These are phyloP conservation scores for Fusarium austroafricanum DNA, from an alignment of 2,329 filamentous ascomycete species.

Conservation along the genomic window DNA sequence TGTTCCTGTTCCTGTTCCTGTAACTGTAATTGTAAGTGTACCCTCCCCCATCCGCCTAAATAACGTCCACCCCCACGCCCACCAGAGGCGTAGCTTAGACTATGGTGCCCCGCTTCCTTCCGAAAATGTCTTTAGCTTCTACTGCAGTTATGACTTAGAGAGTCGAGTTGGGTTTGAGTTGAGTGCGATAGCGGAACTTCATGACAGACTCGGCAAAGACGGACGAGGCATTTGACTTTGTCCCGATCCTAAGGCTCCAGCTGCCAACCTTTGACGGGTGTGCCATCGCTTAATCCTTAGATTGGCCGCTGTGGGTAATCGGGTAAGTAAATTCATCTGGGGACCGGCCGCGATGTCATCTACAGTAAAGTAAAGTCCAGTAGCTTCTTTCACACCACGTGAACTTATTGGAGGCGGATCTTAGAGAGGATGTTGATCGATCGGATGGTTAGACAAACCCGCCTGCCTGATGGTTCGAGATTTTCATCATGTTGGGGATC, in stretches of 20 bases:
- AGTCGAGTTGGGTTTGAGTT: background rate
- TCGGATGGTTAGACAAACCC: background rate
- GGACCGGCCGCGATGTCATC: slow-evolving; percentile 7
- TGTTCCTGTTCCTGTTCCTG: slow-evolving; percentile 29
- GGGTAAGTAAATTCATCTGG: slow-evolving; percentile 14
- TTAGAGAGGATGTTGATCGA: slow-evolving; percentile 16
- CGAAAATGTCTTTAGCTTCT: slow-evolving; percentile 28
- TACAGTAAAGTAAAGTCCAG: slow-evolving; percentile 4
- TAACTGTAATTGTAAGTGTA: slow-evolving; percentile 17
- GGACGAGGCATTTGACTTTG: slow-evolving; percentile 39
- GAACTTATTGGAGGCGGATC: slow-evolving; percentile 25
- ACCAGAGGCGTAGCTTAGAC: slow-evolving; percentile 20
- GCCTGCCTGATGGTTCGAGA: background rate
- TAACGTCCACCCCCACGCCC: slow-evolving; percentile 25
- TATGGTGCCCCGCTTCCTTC: slow-evolving; percentile 25
- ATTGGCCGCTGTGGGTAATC: slow-evolving; percentile 13
- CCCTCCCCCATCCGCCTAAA: slow-evolving; percentile 7
- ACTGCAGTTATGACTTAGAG: slow-evolving; percentile 6
- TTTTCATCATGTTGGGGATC: slow-evolving; percentile 5
- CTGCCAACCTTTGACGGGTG: slow-evolving; percentile 14
- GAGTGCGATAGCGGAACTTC: background rate
- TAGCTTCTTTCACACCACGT: slow-evolving; percentile 23
- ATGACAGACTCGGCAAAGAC: slow-evolving; percentile 30
- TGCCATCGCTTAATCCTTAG: slow-evolving; percentile 13
- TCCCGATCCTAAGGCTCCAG: slow-evolving; percentile 9